Percentiles rank a stretch among this genome's conserved stretches.
Evolutionary conservation across 2,329 filamentous ascomycete species (phyloP).

Genomic region (Penicillium sp.): DNA sequence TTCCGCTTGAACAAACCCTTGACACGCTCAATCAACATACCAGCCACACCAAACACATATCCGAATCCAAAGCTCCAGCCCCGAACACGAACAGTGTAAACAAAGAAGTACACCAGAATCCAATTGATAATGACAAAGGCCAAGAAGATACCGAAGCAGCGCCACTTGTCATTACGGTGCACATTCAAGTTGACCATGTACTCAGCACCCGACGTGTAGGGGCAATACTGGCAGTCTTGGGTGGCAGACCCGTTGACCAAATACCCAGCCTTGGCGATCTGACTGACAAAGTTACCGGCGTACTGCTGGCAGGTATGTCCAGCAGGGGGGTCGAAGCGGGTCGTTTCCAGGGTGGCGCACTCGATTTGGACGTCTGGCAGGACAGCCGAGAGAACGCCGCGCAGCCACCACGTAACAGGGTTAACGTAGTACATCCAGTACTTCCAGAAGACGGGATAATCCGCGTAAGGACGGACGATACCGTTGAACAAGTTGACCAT

Average conservation of each 20-base stretch:
- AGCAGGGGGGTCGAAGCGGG: slow-evolving; percentile 67
- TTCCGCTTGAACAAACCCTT: slow-evolving; percentile 33
- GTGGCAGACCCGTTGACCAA: slow-evolving; percentile 65
- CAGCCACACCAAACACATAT: slow-evolving; percentile 56
- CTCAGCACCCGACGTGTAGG: slow-evolving; percentile 65
- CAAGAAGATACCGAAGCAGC: slow-evolving; percentile 72
- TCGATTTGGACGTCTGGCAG: slow-evolving; percentile 56
- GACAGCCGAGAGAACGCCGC: slow-evolving; percentile 68
- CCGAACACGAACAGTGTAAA: slow-evolving; percentile 71
- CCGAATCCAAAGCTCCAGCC: slow-evolving; percentile 73
- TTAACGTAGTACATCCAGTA: slow-evolving; percentile 73
- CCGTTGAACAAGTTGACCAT: slow-evolving; percentile 78
- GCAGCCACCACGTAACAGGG: slow-evolving; percentile 72
- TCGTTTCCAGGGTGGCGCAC: slow-evolving; percentile 62
- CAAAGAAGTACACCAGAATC: slow-evolving; percentile 74
- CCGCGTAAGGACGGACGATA: slow-evolving; percentile 68
- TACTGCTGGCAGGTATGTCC: slow-evolving; percentile 68
- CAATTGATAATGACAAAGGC: slow-evolving; percentile 73
- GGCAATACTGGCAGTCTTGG: slow-evolving; percentile 69
- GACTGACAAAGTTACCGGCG: slow-evolving; percentile 60
- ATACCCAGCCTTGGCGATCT: slow-evolving; percentile 59
- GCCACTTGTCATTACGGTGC: slow-evolving; percentile 66
- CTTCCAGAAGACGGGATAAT: slow-evolving; percentile 70
- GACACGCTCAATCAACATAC: slow-evolving; percentile 43
- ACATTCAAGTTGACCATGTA: slow-evolving; percentile 66